Base-by-base conservation (phyloP, 805 yeast genomes). In the Dipodascus albidus region DNA sequence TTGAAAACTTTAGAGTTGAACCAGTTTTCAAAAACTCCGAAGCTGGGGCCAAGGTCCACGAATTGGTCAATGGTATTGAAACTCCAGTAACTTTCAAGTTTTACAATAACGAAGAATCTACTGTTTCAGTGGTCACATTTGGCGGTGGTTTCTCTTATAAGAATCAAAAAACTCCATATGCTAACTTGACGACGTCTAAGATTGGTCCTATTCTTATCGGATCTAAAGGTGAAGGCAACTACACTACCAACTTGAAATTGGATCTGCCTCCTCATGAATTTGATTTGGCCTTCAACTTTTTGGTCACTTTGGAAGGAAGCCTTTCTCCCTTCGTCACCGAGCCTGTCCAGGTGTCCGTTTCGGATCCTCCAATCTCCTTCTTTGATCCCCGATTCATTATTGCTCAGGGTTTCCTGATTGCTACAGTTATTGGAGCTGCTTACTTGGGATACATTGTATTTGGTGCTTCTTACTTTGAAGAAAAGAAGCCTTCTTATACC, bases 371-470 rank as follows among this genome's bases (percentile, higher is more conserved):
- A 54, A 71, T 89, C 60, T 83, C 95, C 0, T 58, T 82, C 52
- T 81, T 83, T 69, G 79, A 85, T 64, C 93, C 90, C 14, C 81
- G 82, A 67, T 77, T 88, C 62, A 64, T 87, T 55, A 66, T 85
- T 35, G 76, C 85, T 58, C 84, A 81, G 64, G 51, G 79, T 15
- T 59, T 85, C 23, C 68, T 87, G 54, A 59, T 72, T 2, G 75
- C 69, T 21, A 66, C 82, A 19, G 52, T 82, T 24, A 81, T 71
- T 51, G 77, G 70, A 47, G 60, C 76, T 49, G 81, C 72, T 48
- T 84, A 81, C 67, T 65, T 33, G 27, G 38, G 50, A 20, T 52
- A 55, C 44, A 52, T 23, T n/a, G 23, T 24, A 19, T 42, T 53
- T 47, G 48, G 53, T 6, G 22, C 58, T 53, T 58, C 62, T 6